These are phyloP conservation scores for Petunia hybrid DNA, from an alignment of 305 asterid species.

Conservation along the genomic window DNA sequence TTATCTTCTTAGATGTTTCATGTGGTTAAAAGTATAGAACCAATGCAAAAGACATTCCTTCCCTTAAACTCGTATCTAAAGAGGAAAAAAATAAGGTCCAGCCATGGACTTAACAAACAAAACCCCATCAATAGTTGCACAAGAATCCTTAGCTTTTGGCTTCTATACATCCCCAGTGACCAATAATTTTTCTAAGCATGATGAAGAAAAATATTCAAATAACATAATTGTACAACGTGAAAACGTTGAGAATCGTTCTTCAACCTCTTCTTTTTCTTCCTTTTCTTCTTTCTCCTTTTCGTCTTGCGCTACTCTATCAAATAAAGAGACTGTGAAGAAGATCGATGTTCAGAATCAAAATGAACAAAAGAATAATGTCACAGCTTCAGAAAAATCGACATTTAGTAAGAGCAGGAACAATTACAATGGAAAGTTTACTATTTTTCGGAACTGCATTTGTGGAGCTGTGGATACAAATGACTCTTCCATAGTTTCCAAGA, in stretches of 20 bases:
- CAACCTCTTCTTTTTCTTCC: neutral
- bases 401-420: conserved; percentile 46
- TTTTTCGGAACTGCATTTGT: conserved; percentile 66
- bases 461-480: conserved; percentile 68
- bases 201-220: neutral
- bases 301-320: conserved; percentile 13
- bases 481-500: conserved; percentile 48
- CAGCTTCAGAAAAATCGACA: conserved; percentile 34
- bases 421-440: conserved; percentile 47
- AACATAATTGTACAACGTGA: no score
- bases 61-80: neutral
- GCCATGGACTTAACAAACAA: conserved; percentile 45
- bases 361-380: conserved; percentile 36
- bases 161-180: conserved; percentile 68
- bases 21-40: neutral
- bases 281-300: neutral
- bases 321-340: conserved; percentile 40
- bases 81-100: neutral
- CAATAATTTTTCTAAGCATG: conserved; percentile 43
- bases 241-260: neutral
- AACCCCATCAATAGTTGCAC: conserved; percentile 57
- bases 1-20: neutral
- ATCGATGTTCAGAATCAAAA: neutral
- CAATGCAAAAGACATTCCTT: neutral
- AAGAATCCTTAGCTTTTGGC: conserved; percentile 57